Percentiles rank a stretch among this genome's conserved stretches.
Conservation (phyloP, 192 early-diverging fungal species). For the Linnemannia zychae region DNA sequence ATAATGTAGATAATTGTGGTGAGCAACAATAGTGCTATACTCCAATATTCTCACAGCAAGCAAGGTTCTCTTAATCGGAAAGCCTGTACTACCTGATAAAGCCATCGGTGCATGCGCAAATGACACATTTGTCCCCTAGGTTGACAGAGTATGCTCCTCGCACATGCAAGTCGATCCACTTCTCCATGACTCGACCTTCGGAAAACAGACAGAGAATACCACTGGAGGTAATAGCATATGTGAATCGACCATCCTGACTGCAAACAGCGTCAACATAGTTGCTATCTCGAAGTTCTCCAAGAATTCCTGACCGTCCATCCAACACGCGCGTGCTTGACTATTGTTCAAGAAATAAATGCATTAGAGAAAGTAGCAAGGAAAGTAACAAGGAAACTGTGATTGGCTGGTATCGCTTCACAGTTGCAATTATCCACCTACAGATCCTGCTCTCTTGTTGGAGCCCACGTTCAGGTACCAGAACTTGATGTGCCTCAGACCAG, state of each 20-base stretch:
- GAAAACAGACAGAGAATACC: slow-evolving; percentile 78
- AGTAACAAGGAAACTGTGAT: too few species aligned
- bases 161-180: slow-evolving; percentile 88
- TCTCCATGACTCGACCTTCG: slow-evolving; percentile 74
- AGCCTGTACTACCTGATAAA: slow-evolving; percentile 66
- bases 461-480: slow-evolving; percentile 80
- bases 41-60: neutral
- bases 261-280: slow-evolving; percentile 80
- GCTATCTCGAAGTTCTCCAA: slow-evolving; percentile 76
- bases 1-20: neutral
- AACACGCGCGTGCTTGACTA: slow-evolving; percentile 59
- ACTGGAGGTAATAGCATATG: slow-evolving; percentile 78
- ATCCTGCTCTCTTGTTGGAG: slow-evolving; percentile 38
- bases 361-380: too few species aligned
- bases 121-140: slow-evolving; percentile 69
- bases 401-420: too few species aligned
- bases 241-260: slow-evolving; percentile 56
- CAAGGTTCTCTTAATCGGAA: neutral
- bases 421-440: slow-evolving; percentile 3
- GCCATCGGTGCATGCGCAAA: slow-evolving; percentile 84
- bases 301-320: slow-evolving; percentile 77
- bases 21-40: neutral
- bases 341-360: neutral
- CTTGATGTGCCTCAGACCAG: slow-evolving; percentile 82
- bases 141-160: slow-evolving; percentile 71